Conservation (phyloP, 208 protist genomes). For the Strigomonas culicis region DNA sequence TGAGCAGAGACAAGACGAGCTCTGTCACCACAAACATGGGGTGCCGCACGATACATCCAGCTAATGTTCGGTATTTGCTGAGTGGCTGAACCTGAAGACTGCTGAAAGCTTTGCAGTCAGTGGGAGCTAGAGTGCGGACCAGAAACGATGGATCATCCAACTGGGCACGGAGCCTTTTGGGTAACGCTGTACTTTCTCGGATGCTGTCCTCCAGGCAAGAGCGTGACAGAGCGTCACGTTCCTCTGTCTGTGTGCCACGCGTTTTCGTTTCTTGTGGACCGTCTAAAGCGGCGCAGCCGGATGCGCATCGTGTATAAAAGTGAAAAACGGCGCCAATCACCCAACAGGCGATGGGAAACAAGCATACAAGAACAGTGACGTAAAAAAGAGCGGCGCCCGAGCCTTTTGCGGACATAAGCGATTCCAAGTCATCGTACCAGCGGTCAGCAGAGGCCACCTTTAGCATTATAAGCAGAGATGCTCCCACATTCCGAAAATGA, state of each 20-base stretch:
- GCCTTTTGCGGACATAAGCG: slow-evolving; percentile 36
- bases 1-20: slow-evolving; percentile 27
- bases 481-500: slow-evolving; percentile 18
- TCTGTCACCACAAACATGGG: slow-evolving; percentile 20
- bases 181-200: too few species aligned
- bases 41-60: slow-evolving; percentile 17
- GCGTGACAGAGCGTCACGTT: too few species aligned
- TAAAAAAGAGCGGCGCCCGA: slow-evolving; percentile 28
- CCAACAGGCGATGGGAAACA: slow-evolving; percentile 11
- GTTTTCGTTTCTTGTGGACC: background rate
- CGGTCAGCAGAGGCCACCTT: slow-evolving; percentile 39
- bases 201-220: too few species aligned
- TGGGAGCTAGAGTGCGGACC: too few species aligned
- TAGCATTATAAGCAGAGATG: slow-evolving; percentile 31
- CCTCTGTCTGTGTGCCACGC: background rate
- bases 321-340: slow-evolving; percentile 1
- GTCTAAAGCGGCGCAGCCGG: background rate
- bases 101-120: background rate
- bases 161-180: too few species aligned
- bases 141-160: too few species aligned
- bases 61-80: background rate
- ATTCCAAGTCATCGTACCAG: slow-evolving; percentile 40
- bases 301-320: background rate
- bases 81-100: background rate
- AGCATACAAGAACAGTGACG: slow-evolving; percentile 23